Conservation (phyloP, 176 grass and related monocot species). For the Themeda triandra region DNA sequence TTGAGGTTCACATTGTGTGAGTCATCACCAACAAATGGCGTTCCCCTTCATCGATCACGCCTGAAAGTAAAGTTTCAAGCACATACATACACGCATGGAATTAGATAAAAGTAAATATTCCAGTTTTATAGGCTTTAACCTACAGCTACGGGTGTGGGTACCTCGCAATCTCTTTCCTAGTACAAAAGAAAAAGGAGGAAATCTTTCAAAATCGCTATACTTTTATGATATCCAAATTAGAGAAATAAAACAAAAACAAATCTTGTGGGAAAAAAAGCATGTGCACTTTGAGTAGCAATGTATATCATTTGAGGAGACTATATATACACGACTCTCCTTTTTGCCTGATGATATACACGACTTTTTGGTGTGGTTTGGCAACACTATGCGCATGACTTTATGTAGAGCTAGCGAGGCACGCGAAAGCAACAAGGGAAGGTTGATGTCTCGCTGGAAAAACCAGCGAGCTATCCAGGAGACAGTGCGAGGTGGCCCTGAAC, state of each 20-base stretch:
- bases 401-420: neutral
- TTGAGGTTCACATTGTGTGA: no score
- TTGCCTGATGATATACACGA: neutral
- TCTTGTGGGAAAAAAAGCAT: neutral
- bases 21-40: no score
- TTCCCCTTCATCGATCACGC: neutral
- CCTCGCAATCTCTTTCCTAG: neutral
- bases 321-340: neutral
- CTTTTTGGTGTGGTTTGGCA: neutral
- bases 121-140: neutral
- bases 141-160: neutral
- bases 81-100: neutral
- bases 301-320: neutral
- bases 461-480: neutral
- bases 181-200: neutral
- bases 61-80: neutral
- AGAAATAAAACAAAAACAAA: neutral
- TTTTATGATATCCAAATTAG: neutral
- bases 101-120: neutral
- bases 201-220: neutral
- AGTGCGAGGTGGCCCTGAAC: neutral
- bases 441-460: neutral
- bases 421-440: neutral
- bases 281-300: neutral
- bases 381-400: neutral